Conservation (phyloP, 257 asterid genomes). For the Agastache rugosa region DNA sequence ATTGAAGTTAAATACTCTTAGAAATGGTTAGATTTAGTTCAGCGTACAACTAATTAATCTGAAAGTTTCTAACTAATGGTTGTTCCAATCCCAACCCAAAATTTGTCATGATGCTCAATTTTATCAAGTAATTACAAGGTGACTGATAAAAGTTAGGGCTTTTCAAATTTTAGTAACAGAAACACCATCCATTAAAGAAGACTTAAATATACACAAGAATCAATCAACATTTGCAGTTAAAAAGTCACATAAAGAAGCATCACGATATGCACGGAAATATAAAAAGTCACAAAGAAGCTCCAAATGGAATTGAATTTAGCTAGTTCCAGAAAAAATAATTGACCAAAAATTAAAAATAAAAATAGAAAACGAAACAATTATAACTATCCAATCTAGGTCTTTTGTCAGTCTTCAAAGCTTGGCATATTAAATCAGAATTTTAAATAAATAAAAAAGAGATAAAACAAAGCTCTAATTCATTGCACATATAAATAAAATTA, state of each 20-base stretch:
- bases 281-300: conserved; percentile 11
- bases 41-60: not conserved
- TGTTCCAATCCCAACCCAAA: not conserved
- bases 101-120: not conserved
- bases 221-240: not conserved
- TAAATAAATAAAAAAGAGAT: too few relatives aligned
- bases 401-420: too few relatives aligned
- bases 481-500: too few relatives aligned
- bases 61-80: not conserved
- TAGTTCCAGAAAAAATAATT: conserved; percentile 1
- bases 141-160: not conserved
- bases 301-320: conserved; percentile 23
- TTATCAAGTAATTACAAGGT: not conserved
- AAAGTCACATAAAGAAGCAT: not conserved
- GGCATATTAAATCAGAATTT: too few relatives aligned
- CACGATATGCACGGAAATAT: not conserved
- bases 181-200: not conserved
- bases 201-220: not conserved
- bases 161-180: not conserved
- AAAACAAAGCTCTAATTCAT: too few relatives aligned
- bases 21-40: not conserved
- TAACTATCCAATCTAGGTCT: conserved; percentile 33
- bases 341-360: not conserved
- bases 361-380: not conserved
- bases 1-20: not conserved